A percentile compares a stretch with the other conserved stretches of the same genome.
Conservation (phyloP, 768 basidiomycete genomes). For the Amylocystis lapponica region DNA sequence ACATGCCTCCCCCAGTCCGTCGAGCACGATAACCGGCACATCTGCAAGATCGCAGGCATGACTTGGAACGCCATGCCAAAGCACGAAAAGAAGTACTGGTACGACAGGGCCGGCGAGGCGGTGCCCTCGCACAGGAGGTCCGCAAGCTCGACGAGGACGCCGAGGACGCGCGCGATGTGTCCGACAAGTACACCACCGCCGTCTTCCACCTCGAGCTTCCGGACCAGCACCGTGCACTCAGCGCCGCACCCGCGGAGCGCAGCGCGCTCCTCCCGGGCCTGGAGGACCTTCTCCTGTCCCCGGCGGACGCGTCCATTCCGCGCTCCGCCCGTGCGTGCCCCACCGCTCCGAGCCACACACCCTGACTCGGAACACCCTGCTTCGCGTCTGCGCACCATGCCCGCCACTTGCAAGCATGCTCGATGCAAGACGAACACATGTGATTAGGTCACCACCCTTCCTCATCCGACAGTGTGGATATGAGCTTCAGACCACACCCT, state of each 20-base stretch:
- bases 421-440: too few relatives aligned
- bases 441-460: too few relatives aligned
- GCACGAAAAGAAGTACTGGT: constrained; percentile 44
- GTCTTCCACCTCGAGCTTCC: constrained; percentile 9
- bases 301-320: not conserved
- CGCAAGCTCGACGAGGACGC: constrained; percentile 8
- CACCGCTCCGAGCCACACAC: not conserved
- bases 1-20: constrained; percentile 31
- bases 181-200: constrained; percentile 6
- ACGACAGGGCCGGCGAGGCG: constrained; percentile 42
- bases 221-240: not conserved
- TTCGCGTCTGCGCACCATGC: too few relatives aligned
- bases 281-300: not conserved
- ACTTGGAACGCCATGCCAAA: constrained; percentile 59
- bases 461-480: too few relatives aligned
- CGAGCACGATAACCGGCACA: constrained; percentile 35
- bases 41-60: constrained; percentile 69
- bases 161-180: not conserved
- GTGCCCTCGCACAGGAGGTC: constrained; percentile 20
- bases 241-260: not conserved
- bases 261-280: not conserved
- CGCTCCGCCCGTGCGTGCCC: not conserved
- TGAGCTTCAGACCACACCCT: too few relatives aligned
- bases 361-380: too few relatives aligned
- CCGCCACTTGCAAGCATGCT: too few relatives aligned